A percentile compares a stretch with the other conserved stretches of the same genome.
These are phyloP conservation scores for Myriosclerotinia duriaeana DNA, from an alignment of 2,329 filamentous ascomycete genomes.

Conservation along the genomic window DNA sequence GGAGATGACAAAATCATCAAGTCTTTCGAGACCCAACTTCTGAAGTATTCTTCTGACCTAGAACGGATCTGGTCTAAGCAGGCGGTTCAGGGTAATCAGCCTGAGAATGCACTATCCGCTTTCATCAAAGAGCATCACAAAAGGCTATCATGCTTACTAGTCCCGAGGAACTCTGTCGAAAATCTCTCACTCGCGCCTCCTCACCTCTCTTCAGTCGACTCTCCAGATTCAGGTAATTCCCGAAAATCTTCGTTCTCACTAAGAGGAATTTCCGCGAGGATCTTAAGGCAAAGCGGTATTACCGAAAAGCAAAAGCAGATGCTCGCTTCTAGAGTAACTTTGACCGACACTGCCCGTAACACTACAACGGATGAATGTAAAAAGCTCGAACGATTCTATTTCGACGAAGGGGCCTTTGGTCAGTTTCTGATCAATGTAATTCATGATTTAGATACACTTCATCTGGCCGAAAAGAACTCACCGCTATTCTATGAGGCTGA, in stretches of 20 bases:
- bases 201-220: not conserved
- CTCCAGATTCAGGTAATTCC: not conserved
- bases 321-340: not conserved
- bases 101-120: not conserved
- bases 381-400: not conserved
- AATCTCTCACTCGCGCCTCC: not conserved
- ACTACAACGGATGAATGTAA: not conserved
- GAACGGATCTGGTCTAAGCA: not conserved
- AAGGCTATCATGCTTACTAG: not conserved
- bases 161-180: not conserved
- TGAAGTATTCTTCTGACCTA: not conserved
- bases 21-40: not conserved
- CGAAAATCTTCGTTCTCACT: not conserved
- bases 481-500: not conserved
- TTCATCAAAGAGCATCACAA: not conserved
- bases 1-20: not conserved
- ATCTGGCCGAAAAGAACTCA: not conserved
- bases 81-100: not conserved
- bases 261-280: not conserved
- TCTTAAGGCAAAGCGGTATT: not conserved
- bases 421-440: not conserved
- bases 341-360: not conserved
- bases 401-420: not conserved
- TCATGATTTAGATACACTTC: not conserved
- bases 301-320: not conserved